Evolutionary conservation across 2,329 filamentous ascomycete genomes (phyloP).

Genomic region (Exophiala oligosperma): DNA sequence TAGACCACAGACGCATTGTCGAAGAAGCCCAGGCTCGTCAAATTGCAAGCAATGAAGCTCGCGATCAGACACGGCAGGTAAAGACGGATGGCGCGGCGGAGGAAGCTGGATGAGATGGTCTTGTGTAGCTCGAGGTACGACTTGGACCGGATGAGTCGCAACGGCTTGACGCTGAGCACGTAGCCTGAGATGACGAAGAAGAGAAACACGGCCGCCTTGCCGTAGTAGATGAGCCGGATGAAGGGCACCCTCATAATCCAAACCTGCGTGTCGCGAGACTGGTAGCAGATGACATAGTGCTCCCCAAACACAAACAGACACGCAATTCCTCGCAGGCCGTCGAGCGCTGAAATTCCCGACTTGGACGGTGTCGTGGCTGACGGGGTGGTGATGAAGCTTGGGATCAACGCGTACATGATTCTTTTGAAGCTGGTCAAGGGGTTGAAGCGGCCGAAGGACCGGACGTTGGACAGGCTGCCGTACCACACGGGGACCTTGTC

Average conservation of each 20-base stretch:
- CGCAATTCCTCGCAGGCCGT: constrained; percentile 45
- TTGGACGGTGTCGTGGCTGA: constrained; percentile 9
- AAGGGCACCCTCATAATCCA: constrained; percentile 16
- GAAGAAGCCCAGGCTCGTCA: constrained; percentile 37
- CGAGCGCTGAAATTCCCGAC: constrained; percentile 29
- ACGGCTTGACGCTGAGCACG: constrained; percentile 45
- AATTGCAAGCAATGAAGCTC: constrained; percentile 40
- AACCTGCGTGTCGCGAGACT: constrained; percentile 11
- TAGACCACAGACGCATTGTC: constrained; percentile 6
- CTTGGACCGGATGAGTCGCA: constrained; percentile 39
- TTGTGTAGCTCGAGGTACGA: constrained; percentile 41
- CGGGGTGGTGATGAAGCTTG: constrained; percentile 10
- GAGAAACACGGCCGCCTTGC: constrained; percentile 37
- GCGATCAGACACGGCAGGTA: constrained; percentile 44
- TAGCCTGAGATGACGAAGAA: constrained; percentile 52
- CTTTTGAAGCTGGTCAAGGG: constrained; percentile 2
- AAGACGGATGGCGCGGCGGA: constrained; percentile 43
- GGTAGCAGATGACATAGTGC: constrained; percentile 21
- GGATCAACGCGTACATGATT: constrained; percentile 4
- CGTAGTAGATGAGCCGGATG: constrained; percentile 17
- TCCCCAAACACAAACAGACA: constrained; percentile 29
- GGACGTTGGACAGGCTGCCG: not conserved
- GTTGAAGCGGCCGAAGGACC: not conserved
- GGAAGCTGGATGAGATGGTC: constrained; percentile 41
- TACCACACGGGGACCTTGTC: not conserved